Evolutionary conservation across 768 basidiomycete genomes (phyloP).

Genomic region (Mycena maculata): DNA sequence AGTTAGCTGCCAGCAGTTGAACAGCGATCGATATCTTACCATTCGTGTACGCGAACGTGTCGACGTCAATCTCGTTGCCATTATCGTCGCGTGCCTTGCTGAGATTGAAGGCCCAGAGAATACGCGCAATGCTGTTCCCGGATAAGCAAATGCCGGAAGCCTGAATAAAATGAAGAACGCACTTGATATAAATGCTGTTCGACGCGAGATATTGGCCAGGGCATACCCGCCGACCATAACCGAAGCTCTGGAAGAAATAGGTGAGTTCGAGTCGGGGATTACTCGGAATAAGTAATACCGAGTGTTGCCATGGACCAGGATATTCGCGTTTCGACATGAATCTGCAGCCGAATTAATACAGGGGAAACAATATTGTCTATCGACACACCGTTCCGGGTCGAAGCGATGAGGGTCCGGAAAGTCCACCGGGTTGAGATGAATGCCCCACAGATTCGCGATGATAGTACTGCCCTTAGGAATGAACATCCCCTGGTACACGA

Average conservation of each 20-base stretch:
- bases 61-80: constrained; percentile 27
- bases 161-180: background rate
- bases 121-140: constrained; percentile 27
- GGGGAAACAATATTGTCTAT: too few relatives aligned
- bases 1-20: background rate
- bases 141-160: background rate
- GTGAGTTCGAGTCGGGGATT: too few relatives aligned
- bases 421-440: constrained; percentile 30
- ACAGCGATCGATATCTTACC: constrained; percentile 10
- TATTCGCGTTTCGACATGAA: constrained; percentile 35
- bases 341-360: background rate
- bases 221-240: constrained; percentile 33
- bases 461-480: constrained; percentile 53
- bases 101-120: constrained; percentile 32
- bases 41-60: constrained; percentile 34
- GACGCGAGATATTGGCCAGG: constrained; percentile 27
- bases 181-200: constrained; percentile 33
- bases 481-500: constrained; percentile 53
- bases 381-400: constrained; percentile 28
- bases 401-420: constrained; percentile 34
- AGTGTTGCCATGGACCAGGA: constrained; percentile 35
- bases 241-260: constrained; percentile 21
- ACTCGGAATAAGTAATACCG: constrained; percentile 1
- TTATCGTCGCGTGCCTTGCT: constrained; percentile 27
- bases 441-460: constrained; percentile 47